phyloP scores from a whole-genome alignment of 768 basidiomycete genomes.

The Cystofilobasidium macerans region DNA sequence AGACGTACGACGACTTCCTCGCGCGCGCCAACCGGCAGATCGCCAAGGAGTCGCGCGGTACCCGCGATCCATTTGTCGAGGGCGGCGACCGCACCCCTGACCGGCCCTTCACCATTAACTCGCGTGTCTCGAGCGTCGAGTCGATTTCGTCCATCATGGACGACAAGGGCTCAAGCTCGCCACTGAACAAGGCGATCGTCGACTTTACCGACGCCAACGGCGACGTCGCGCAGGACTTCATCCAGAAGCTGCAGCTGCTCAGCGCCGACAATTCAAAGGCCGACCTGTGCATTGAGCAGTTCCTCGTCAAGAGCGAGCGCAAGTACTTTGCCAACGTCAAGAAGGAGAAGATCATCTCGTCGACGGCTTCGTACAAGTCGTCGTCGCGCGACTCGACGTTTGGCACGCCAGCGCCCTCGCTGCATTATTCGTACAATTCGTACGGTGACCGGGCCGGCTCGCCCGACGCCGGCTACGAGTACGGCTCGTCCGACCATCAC shows the following conservation, averaged over 20 bases:
- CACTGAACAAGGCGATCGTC: slow-evolving; percentile 84
- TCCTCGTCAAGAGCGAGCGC: slow-evolving; percentile 79
- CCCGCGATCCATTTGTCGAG: slow-evolving; percentile 73
- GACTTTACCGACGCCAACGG: slow-evolving; percentile 91
- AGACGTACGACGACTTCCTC: slow-evolving; percentile 65
- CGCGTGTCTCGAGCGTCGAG: slow-evolving; percentile 72
- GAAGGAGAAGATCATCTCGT: slow-evolving; percentile 57
- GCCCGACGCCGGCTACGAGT: slow-evolving; percentile 17
- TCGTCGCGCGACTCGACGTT: slow-evolving; percentile 70
- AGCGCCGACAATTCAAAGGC: slow-evolving; percentile 78
- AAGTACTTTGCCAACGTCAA: slow-evolving; percentile 83
- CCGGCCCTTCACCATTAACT: slow-evolving; percentile 69
- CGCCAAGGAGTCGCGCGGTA: slow-evolving; percentile 60
- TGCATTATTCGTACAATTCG: slow-evolving; percentile 40
- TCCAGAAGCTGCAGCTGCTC: slow-evolving; percentile 65
- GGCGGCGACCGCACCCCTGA: slow-evolving; percentile 46
- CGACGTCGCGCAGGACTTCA: slow-evolving; percentile 79
- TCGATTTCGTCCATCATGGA: slow-evolving; percentile 84
- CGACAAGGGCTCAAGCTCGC: slow-evolving; percentile 71
- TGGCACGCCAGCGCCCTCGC: slow-evolving; percentile 51
- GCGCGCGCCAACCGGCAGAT: slow-evolving; percentile 76
- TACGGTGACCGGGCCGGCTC: slow-evolving; percentile 40
- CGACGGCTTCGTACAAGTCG: slow-evolving; percentile 47
- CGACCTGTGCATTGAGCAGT: slow-evolving; percentile 86
- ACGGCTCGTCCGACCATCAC: background rate